Conservation (phyloP, 2,329 filamentous ascomycete genomes). For the Lachnellula occidentalis region DNA sequence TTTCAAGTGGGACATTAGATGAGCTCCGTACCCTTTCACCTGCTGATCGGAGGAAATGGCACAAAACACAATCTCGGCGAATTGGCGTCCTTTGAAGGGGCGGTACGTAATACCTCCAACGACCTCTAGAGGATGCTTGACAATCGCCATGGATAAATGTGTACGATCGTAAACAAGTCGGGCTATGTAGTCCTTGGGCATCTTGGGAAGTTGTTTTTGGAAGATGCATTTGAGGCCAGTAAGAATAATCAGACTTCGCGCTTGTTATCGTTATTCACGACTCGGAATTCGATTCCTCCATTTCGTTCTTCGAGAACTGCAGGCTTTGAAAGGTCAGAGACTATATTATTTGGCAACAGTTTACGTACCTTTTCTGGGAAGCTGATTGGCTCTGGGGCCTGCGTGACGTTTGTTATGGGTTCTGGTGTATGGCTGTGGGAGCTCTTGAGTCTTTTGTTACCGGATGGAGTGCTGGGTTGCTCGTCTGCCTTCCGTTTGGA, state of each 20-base stretch:
- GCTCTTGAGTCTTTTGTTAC: constrained; percentile 59
- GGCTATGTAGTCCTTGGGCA: constrained; percentile 99
- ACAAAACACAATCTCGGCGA: constrained; percentile 98
- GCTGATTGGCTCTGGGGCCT: constrained; percentile 60
- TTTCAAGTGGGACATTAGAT: constrained; percentile 96
- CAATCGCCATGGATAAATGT: constrained; percentile 92
- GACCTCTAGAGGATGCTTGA: constrained; percentile 94
- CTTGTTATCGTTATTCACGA: constrained; percentile 92
- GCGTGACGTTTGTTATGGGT: constrained; percentile 41
- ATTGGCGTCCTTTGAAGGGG: constrained; percentile 84
- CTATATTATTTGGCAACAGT: background rate
- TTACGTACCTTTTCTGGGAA: constrained; percentile 77
- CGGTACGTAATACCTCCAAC: constrained; percentile 95
- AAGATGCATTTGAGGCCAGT: constrained; percentile 97
- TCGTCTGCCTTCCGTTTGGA: constrained; percentile 69
- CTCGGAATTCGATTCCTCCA: constrained; percentile 92
- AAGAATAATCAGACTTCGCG: constrained; percentile 89
- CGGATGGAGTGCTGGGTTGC: constrained; percentile 55
- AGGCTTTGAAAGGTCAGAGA: constrained; percentile 46
- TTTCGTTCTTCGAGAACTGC: constrained; percentile 90
- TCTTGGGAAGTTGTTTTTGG: constrained; percentile 96
- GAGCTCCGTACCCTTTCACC: constrained; percentile 96
- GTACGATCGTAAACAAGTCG: constrained; percentile 95
- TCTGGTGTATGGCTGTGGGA: constrained; percentile 39
- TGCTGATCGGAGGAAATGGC: constrained; percentile 97